phyloP scores from a whole-genome alignment of 2,329 filamentous ascomycete genomes.

The Diaporthe citrichinensis region DNA sequence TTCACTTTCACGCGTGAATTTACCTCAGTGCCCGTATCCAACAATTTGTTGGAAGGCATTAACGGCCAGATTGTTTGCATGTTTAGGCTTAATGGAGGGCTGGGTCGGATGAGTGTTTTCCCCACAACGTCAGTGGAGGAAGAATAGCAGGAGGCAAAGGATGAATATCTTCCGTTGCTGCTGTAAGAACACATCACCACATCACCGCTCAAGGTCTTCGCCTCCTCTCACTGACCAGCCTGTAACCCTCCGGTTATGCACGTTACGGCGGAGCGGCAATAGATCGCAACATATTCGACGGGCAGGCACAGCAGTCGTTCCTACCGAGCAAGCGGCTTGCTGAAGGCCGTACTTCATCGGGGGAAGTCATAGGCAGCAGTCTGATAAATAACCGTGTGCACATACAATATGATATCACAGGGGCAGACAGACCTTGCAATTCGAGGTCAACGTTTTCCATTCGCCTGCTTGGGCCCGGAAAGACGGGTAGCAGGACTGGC shows the following conservation, averaged over 20 bases:
- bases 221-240: too few species aligned
- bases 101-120: slow-evolving; percentile 3
- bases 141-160: background rate
- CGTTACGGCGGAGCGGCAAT: background rate
- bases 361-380: background rate
- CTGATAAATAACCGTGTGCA: too few species aligned
- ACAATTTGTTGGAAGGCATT: background rate
- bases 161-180: background rate
- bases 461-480: background rate
- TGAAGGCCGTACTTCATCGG: too few species aligned
- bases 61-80: slow-evolving; percentile 6
- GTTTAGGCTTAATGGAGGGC: slow-evolving; percentile 17
- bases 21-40: background rate
- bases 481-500: background rate
- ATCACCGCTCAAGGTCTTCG: too few species aligned
- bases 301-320: background rate
- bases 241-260: too few species aligned
- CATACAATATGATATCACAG: too few species aligned
- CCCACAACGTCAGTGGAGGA: slow-evolving; percentile 11
- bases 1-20: background rate
- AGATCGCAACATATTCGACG: too few species aligned
- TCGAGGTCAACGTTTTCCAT: background rate
- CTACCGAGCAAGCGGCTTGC: background rate
- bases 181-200: too few species aligned
- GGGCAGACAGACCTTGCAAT: background rate